Evolutionary conservation across 805 yeast genomes (phyloP).

Genomic region (Candida qinlingensis): DNA sequence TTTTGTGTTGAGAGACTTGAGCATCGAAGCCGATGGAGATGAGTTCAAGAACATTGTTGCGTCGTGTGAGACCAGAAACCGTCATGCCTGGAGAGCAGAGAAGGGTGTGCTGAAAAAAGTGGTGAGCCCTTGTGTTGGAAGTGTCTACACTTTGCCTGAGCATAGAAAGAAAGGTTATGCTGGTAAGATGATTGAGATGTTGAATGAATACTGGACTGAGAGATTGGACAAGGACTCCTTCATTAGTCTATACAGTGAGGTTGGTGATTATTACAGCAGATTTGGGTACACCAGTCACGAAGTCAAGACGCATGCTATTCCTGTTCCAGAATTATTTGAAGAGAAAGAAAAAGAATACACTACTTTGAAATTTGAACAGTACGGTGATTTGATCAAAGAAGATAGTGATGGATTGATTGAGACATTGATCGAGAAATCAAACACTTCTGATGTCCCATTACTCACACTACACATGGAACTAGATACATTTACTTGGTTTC

Average conservation of each 20-base stretch:
- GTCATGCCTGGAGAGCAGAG: conserved; percentile 29
- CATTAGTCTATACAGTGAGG: conserved; percentile 61
- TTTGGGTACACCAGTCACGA: conserved; percentile 52
- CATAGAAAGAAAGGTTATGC: conserved; percentile 57
- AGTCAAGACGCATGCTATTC: conserved; percentile 29
- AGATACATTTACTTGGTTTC: conserved; percentile 39
- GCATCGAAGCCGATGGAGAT: conserved; percentile 16
- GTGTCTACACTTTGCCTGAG: conserved; percentile 47
- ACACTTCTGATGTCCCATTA: conserved; percentile 16
- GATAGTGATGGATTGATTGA: conserved; percentile 22
- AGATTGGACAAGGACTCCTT: conserved; percentile 28
- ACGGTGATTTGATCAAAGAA: conserved; percentile 25
- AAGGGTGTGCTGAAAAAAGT: conserved; percentile 25
- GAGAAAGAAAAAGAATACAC: conserved; percentile 15
- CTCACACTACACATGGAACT: conserved; percentile 33
- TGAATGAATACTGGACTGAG: conserved; percentile 32
- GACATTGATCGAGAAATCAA: conserved; percentile 17
- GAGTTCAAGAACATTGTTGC: conserved; percentile 33
- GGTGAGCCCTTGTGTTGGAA: conserved; percentile 45
- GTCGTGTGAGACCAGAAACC: conserved; percentile 36
- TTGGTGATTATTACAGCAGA: conserved; percentile 58
- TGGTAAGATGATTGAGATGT: conserved; percentile 34
- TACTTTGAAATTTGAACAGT: conserved; percentile 27
- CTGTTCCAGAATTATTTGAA: not conserved
- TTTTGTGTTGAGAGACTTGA: conserved; percentile 28